Evolutionary conservation across 2,329 filamentous ascomycete species (phyloP), one percentile per base, ranked within the genome.

Genomic region (Chlorencoelia australis): DNA sequence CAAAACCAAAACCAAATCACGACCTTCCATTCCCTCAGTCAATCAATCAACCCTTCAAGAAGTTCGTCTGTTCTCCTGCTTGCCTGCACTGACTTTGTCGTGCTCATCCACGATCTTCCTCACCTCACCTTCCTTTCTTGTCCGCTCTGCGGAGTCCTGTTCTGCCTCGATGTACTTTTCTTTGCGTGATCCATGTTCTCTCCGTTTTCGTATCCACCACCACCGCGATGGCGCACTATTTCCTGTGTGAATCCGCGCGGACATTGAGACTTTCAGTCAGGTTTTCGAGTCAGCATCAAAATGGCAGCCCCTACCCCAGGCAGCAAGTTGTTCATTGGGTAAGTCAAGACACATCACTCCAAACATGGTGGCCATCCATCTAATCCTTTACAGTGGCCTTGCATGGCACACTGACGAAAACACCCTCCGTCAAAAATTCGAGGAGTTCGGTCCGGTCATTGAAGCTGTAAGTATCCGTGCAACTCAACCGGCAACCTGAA

Each of bases 371-470:
- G 15, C 24, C 15, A 33, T 34, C 16, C n/a, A 31, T 33, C 13
- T 20, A 16, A 32, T 22, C 15, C 11, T 18, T 27, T 38, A 10
- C 56, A 94, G 89, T 58, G 91, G 91, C 73, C 86, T 98, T 52
- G 86, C 91, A 56, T 98, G 91, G 91, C 88, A 95, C 68, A 98
- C 91, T 47, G 87, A 93, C 63, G 89, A 96, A 65, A 65, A 67
- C 29, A 87, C 84, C 50, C 70, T 98, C 49, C 82, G 84, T 57
- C 68, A 81, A 58, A 94, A 94, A 64, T 98, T 98, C 61, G 81
- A 89, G 61, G 81, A 91, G 62, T 95, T 85, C 58, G 89, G 89
- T 43, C 68, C 70, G 27, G 82, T 98, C 50, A 87, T 95, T 61
- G 89, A 98, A 76, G 91, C 91, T 54, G 91, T 96, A 75, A 64